Percentiles rank a stretch among this genome's conserved stretches.
Evolutionary conservation across 768 basidiomycete species (phyloP).

Genomic region (Pleurotus pulmonarius): DNA sequence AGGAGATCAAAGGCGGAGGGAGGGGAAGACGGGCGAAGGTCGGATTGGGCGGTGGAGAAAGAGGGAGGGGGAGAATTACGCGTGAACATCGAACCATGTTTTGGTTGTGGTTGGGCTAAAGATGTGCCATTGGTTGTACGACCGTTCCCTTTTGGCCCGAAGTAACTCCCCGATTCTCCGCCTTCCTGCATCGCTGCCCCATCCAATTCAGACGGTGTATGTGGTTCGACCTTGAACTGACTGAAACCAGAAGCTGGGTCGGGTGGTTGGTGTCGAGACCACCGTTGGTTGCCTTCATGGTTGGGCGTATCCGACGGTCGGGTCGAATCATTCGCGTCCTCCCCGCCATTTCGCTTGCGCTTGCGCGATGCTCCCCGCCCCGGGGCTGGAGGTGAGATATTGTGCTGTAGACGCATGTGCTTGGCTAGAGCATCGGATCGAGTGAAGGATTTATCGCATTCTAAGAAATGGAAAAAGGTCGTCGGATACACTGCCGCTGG

Average conservation of each 20-base stretch:
- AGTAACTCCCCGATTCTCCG: background rate
- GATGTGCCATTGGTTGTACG: constrained; percentile 8
- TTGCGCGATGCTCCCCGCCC: constrained; percentile 68
- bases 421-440: constrained; percentile 92
- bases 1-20: background rate
- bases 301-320: constrained; percentile 16
- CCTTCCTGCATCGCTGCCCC: constrained; percentile 25
- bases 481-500: too few species aligned
- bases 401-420: constrained; percentile 88
- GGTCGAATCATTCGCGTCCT: constrained; percentile 22
- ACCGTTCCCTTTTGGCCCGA: constrained; percentile 17
- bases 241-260: constrained; percentile 31
- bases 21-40: background rate
- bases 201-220: constrained; percentile 34
- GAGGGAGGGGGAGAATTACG: background rate
- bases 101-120: background rate
- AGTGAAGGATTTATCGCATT: constrained; percentile 94
- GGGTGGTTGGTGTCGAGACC: constrained; percentile 18
- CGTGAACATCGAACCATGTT: background rate
- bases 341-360: constrained; percentile 57
- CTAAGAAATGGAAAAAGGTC: constrained; percentile 31
- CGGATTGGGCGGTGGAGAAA: background rate
- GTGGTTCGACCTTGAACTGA: constrained; percentile 64
- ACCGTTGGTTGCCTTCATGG: background rate
- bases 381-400: constrained; percentile 69